Percentiles rank a stretch among this genome's conserved stretches.
phyloP scores from a whole-genome alignment of 441 rosid species.

The Adansonia rubrostipa region DNA sequence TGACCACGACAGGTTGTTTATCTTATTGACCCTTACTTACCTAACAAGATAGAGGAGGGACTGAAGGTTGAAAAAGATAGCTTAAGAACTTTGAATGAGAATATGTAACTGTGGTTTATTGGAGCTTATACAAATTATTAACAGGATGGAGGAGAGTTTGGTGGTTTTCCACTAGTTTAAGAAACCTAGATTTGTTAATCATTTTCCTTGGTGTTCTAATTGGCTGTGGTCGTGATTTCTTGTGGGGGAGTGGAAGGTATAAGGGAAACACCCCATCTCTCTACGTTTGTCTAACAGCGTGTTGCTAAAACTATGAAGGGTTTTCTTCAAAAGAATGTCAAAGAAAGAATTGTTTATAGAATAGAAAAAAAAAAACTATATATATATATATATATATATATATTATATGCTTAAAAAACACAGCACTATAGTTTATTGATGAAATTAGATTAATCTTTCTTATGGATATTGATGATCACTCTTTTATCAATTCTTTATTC shows the following conservation, averaged over 20 bases:
- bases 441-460: background rate
- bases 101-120: slow-evolving; percentile 18
- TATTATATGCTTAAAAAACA: background rate
- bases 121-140: background rate
- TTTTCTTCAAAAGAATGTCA: slow-evolving; percentile 1
- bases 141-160: slow-evolving; percentile 25
- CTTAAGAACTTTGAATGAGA: slow-evolving; percentile 24
- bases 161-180: slow-evolving; percentile 34
- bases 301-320: slow-evolving; percentile 2
- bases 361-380: background rate
- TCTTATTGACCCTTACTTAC: slow-evolving; percentile 14
- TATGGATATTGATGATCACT: background rate
- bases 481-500: background rate
- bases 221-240: slow-evolving; percentile 17
- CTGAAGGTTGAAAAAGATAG: slow-evolving; percentile 25
- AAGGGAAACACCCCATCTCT: slow-evolving; percentile 13
- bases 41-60: slow-evolving; percentile 15
- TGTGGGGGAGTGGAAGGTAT: slow-evolving; percentile 23
- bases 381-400: background rate
- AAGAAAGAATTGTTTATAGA: background rate
- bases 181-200: background rate
- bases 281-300: slow-evolving; percentile 5
- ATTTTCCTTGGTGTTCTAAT: slow-evolving; percentile 29
- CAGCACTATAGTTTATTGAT: background rate
- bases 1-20: slow-evolving; percentile 12